These are phyloP conservation scores for Colletotrichum sp. DNA, from an alignment of 2,329 filamentous ascomycete species.

Conservation along the genomic window DNA sequence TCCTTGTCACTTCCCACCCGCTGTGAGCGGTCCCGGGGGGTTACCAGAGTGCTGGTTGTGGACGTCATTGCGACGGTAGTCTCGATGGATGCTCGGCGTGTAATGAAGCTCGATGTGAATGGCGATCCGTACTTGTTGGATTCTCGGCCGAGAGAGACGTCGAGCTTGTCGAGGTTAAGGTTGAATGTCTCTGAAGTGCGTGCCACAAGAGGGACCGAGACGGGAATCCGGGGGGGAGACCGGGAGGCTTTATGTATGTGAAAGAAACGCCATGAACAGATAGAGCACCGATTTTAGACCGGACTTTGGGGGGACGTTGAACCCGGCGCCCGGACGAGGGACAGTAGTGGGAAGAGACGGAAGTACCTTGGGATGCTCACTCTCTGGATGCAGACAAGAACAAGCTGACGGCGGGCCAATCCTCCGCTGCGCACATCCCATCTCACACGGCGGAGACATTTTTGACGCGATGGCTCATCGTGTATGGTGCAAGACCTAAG, in stretches of 20 bases:
- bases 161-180: background rate
- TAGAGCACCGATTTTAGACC: background rate
- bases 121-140: background rate
- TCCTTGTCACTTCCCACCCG: background rate
- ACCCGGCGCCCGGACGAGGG: background rate
- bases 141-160: background rate
- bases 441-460: background rate
- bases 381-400: background rate
- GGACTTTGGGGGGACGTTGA: constrained; percentile 12
- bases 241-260: constrained; percentile 8
- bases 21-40: background rate
- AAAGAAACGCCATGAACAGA: background rate
- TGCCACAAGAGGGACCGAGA: background rate
- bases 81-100: background rate
- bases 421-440: background rate
- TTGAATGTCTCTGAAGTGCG: constrained; percentile 5
- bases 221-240: background rate
- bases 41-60: constrained; percentile 9
- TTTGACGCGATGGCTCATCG: constrained; percentile 6
- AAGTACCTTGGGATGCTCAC: background rate
- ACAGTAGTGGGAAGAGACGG: background rate
- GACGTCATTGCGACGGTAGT: constrained; percentile 2
- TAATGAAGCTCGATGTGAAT: background rate
- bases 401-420: background rate
- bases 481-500: background rate